Evolutionary conservation across 179 eudicot species (phyloP), one percentile per base, ranked within the genome.

Genomic region (Carnegiea gigantea): DNA sequence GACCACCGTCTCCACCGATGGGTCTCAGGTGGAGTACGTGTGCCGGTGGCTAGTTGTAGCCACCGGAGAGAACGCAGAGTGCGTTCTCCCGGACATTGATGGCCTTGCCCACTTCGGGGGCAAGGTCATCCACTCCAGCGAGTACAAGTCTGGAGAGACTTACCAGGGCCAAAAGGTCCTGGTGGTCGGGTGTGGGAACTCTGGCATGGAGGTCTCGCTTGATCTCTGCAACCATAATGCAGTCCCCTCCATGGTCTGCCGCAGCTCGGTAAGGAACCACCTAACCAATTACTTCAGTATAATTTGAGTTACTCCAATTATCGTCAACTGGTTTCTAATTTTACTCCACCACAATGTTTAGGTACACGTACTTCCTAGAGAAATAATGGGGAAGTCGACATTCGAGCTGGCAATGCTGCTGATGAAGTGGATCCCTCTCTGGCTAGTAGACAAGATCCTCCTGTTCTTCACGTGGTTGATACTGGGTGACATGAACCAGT

Each of bases 291-390:
- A 15, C 62, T 21, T 1, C 8, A 60, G 24, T 60, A 21, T 9
- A 43, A 21, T 74, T 26, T 40, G 8, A 26, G 57, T 51, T 75
- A 75, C 64, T 51, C 23, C 23, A 0, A 9, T 20, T 40, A 17
- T 49, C 28, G 38, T 0, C 14, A 70, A 70, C 36, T 18, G 23
- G 46, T 70, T 70, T 33, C 30, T 70, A 18, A 70, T n/a, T 26
- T 10, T 60, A 60, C 28, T 60, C 36, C 17, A 8, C 46, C 1
- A 3, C 10, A 2, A 17, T 36, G 28, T 24, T 28, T n/a, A 94
- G 98, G 95, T 93, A 46, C 99, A 96, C 84, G 92, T 96, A 13
- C 71, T 96, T 46, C 99, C 99, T 6, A 94, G 97, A 77, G 99
- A 96, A 80, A 83, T 92, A 5, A 85, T 89, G 51, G 96, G 99